phyloP scores from a whole-genome alignment of 2,329 filamentous ascomycete species.

The Pestalotiopsis sp. region DNA sequence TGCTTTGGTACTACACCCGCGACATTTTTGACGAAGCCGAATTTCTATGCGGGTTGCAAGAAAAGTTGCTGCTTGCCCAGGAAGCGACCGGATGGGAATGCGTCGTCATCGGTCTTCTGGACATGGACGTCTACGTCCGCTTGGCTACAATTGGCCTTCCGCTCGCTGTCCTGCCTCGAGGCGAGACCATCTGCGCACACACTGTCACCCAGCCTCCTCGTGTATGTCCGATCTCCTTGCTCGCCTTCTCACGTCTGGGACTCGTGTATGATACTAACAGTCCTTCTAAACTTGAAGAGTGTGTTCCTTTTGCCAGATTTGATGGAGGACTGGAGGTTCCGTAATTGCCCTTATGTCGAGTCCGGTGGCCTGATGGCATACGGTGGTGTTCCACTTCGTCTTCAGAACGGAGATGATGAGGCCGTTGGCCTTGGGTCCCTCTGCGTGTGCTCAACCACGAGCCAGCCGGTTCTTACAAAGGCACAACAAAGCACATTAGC shows the following conservation, averaged over 20 bases:
- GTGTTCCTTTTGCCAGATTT: conserved; percentile 45
- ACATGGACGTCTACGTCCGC: conserved; percentile 44
- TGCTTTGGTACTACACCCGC: conserved; percentile 47
- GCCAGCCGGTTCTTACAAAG: conserved; percentile 33
- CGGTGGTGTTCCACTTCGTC: conserved; percentile 41
- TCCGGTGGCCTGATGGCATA: conserved; percentile 41
- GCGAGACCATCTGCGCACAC: conserved; percentile 34
- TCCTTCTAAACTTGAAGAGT: conserved; percentile 20
- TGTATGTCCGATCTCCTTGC: neutral
- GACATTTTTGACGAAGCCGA: conserved; percentile 40
- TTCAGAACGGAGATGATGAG: conserved; percentile 41
- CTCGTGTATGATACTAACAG: conserved; percentile 16
- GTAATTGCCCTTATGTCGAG: conserved; percentile 41
- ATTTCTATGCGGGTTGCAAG: conserved; percentile 41
- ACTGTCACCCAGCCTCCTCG: neutral
- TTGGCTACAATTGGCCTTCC: conserved; percentile 43
- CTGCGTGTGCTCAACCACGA: conserved; percentile 42
- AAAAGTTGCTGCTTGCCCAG: conserved; percentile 42
- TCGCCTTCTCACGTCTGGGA: neutral
- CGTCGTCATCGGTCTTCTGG: conserved; percentile 45
- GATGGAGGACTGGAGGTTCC: conserved; percentile 46
- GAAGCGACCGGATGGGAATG: conserved; percentile 48
- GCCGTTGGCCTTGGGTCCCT: conserved; percentile 42
- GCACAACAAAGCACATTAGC: conserved; percentile 28
- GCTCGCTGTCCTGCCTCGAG: conserved; percentile 43